Base-by-base conservation (phyloP, 257 asterid genomes). In the Jaltomata sinuosa region DNA sequence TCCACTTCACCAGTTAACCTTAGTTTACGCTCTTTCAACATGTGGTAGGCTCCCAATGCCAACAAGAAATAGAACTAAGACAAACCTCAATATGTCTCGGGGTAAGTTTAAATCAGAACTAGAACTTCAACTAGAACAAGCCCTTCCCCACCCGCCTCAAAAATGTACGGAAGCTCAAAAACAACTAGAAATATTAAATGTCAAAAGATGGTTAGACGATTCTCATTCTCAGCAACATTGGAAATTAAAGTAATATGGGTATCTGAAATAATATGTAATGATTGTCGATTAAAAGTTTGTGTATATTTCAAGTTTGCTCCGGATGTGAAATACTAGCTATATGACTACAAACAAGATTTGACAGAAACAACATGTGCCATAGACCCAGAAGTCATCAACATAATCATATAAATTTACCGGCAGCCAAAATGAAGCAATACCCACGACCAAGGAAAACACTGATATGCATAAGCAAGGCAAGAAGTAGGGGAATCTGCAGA, bases 401-500 rank as follows among this genome's bases (percentile, higher is more conserved):
- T 1, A 74, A 74, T 45, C 59, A 45, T 74, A 15, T 74, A 8
- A 36, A 76, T 76, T 76, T 83, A 83, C 85, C 85, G 80, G 85
- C 59, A 83, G 53, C 85, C 85, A 83, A 47, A 83, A 49, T 69
- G 85, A 65, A 29, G 49, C 34, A 40, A 83, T 72, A 11, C 67
- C 45, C 77, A 72, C 80, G 16, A 83, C 65, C 80, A 83, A 83
- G 59, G 85, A 65, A 50, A 83, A 29, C 25, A 65, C 32, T n/a
- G 80, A 83, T 83, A 83, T 83, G 52, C 42, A 29, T 47, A 83
- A 40, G 77, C 80, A 83, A 10, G 85, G 85, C 85, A 82, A 36
- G 85, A 82, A 82, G 65, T 82, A 82, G 3, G 80, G 85, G 55
- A 82, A 83, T 67, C 85, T 83, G 85, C 80, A 83, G 61, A 76